A percentile compares a stretch with the other conserved stretches of the same genome.
phyloP scores from a whole-genome alignment of 768 basidiomycete species.

The Lactarius quietus region DNA sequence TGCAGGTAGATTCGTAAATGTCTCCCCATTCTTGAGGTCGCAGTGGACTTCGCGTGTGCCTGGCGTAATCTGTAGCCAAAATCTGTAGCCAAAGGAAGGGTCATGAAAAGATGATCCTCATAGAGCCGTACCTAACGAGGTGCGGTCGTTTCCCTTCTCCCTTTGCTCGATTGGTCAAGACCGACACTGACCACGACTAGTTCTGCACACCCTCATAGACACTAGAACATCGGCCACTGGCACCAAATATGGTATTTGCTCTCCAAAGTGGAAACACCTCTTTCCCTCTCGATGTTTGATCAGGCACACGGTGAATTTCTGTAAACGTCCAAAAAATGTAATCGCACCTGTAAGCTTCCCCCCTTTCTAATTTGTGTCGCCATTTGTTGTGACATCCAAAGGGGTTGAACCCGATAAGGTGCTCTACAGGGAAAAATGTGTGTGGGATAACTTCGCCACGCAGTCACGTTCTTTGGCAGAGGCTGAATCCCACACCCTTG shows the following conservation, averaged over 20 bases:
- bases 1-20: too few relatives aligned
- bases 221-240: constrained; percentile 51
- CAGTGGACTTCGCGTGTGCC: too few relatives aligned
- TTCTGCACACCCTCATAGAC: constrained; percentile 82
- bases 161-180: background rate
- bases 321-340: constrained; percentile 95
- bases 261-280: constrained; percentile 55
- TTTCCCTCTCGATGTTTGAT: constrained; percentile 54
- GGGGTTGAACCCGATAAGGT: constrained; percentile 84
- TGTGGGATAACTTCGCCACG: constrained; percentile 72
- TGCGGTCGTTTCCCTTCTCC: constrained; percentile 33
- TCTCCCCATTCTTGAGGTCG: too few relatives aligned
- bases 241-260: constrained; percentile 62
- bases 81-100: constrained; percentile 33
- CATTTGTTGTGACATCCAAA: constrained; percentile 33
- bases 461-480: constrained; percentile 81
- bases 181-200: constrained; percentile 43
- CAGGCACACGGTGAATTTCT: constrained; percentile 83
- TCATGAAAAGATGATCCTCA: constrained; percentile 60
- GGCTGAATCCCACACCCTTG: constrained; percentile 62
- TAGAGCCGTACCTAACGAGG: constrained; percentile 94
- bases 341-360: constrained; percentile 67
- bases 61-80: too few relatives aligned
- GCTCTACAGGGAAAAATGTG: constrained; percentile 84
- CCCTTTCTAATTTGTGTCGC: background rate